These are phyloP conservation scores for Sarocladiaceae sp. DNA, from an alignment of 2,329 filamentous ascomycete species.

Conservation along the genomic window DNA sequence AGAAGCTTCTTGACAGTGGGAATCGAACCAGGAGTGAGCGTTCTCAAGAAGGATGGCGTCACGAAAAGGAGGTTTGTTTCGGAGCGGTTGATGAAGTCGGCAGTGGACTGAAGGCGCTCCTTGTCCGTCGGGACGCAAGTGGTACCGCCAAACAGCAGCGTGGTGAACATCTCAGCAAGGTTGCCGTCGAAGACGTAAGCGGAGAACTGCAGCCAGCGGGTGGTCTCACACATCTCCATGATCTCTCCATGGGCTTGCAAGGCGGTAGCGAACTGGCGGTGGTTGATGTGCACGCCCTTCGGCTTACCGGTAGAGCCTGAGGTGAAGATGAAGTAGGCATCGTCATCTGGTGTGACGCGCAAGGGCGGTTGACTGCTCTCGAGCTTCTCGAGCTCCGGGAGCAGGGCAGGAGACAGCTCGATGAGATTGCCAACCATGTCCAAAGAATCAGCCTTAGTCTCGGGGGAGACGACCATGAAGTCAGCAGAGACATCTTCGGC, in stretches of 20 bases:
- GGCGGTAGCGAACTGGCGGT: no score
- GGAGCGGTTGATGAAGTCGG: background rate
- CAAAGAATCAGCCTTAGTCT: constrained; percentile 16
- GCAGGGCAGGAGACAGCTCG: background rate
- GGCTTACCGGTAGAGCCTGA: constrained; percentile 3
- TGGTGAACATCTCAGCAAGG: constrained; percentile 22
- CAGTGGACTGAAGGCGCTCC: constrained; percentile 14
- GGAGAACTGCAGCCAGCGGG: constrained; percentile 47
- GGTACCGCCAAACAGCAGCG: constrained; percentile 15
- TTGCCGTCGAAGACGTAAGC: constrained; percentile 45
- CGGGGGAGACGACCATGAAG: constrained; percentile 11
- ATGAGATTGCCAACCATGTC: constrained; percentile 1
- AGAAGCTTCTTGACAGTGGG: constrained; percentile 9
- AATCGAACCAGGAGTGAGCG: background rate
- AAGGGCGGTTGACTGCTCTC: background rate
- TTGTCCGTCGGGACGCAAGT: constrained; percentile 18
- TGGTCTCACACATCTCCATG: no score
- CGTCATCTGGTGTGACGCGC: background rate
- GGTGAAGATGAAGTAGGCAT: background rate
- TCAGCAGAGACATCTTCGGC: constrained; percentile 10
- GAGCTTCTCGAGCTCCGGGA: background rate
- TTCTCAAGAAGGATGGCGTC: constrained; percentile 1
- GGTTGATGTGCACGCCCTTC: background rate
- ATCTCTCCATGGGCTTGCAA: no score
- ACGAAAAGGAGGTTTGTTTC: background rate